Conservation (phyloP, 1,139 yeast species). For the Meyerozyma sp. region DNA sequence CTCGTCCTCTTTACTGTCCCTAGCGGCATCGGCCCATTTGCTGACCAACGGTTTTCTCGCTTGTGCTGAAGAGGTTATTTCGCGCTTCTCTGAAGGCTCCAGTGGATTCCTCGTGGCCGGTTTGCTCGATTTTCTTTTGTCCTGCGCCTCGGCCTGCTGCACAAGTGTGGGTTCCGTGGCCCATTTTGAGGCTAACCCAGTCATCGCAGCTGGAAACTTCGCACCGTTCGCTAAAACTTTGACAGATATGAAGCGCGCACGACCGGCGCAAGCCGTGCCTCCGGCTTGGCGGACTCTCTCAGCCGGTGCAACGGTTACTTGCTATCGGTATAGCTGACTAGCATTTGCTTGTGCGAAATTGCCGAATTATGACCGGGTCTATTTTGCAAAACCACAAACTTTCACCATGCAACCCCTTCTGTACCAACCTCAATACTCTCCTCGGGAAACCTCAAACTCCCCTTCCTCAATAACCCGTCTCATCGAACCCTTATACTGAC, state of each 20-base stretch:
- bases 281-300: too few relatives aligned
- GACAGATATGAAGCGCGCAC: background rate
- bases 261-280: background rate
- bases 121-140: slow-evolving; percentile 5
- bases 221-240: background rate
- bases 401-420: too few relatives aligned
- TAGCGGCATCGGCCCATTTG: slow-evolving; percentile 23
- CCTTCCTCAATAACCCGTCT: too few relatives aligned
- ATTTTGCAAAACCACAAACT: too few relatives aligned
- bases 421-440: too few relatives aligned
- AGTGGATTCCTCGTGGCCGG: slow-evolving; percentile 1
- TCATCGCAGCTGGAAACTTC: slow-evolving; percentile 12
- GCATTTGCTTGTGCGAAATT: too few relatives aligned
- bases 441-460: too few relatives aligned
- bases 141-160: slow-evolving; percentile 19
- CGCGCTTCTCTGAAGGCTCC: background rate
- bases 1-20: background rate
- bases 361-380: too few relatives aligned
- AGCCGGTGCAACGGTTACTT: too few relatives aligned
- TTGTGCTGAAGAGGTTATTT: slow-evolving; percentile 1
- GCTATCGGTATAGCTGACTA: too few relatives aligned
- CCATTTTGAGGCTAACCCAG: slow-evolving; percentile 35
- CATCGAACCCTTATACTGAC: too few relatives aligned
- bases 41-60: slow-evolving; percentile 17
- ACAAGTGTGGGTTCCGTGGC: slow-evolving; percentile 28